Evolutionary conservation across 805 yeast genomes (phyloP).

Genomic region (Lachancea fermentati): DNA sequence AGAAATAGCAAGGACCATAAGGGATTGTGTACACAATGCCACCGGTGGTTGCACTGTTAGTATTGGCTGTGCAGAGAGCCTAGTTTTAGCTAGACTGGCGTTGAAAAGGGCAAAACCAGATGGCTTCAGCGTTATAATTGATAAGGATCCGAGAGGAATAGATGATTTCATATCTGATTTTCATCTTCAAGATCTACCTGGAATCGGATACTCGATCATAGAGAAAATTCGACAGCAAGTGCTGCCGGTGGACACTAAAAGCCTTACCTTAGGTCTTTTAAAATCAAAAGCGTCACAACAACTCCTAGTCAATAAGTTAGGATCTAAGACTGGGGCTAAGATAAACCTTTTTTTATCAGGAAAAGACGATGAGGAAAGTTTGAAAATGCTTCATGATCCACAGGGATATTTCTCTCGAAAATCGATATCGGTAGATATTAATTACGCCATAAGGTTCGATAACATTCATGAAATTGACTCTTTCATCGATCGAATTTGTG

Average conservation of each 20-base stretch:
- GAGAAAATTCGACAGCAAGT: constrained; percentile 5
- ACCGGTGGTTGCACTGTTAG: constrained; percentile 66
- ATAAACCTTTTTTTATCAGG: constrained; percentile 60
- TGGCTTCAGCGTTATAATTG: constrained; percentile 44
- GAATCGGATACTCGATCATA: constrained; percentile 44
- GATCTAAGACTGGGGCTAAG: constrained; percentile 64
- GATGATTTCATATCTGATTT: constrained; percentile 29
- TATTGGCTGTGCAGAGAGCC: constrained; percentile 70
- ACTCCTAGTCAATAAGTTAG: constrained; percentile 45
- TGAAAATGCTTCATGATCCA: constrained; percentile 47
- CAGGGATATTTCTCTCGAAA: constrained; percentile 51
- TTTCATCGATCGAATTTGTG: constrained; percentile 53
- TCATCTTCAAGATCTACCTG: constrained; percentile 46
- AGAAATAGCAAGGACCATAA: constrained; percentile 30
- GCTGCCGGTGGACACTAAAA: constrained; percentile 13
- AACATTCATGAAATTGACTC: constrained; percentile 52
- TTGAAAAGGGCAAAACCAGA: constrained; percentile 74
- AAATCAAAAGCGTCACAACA: constrained; percentile 30
- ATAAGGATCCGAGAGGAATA: constrained; percentile 35
- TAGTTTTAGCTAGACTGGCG: constrained; percentile 72
- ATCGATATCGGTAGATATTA: constrained; percentile 80
- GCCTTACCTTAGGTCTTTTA: constrained; percentile 36
- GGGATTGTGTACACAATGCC: constrained; percentile 35
- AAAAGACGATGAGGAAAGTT: constrained; percentile 50
- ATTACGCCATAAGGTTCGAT: constrained; percentile 82